These are phyloP conservation scores for Cyberlindnera amylophila DNA, from an alignment of 805 yeast genomes.

Conservation along the genomic window DNA sequence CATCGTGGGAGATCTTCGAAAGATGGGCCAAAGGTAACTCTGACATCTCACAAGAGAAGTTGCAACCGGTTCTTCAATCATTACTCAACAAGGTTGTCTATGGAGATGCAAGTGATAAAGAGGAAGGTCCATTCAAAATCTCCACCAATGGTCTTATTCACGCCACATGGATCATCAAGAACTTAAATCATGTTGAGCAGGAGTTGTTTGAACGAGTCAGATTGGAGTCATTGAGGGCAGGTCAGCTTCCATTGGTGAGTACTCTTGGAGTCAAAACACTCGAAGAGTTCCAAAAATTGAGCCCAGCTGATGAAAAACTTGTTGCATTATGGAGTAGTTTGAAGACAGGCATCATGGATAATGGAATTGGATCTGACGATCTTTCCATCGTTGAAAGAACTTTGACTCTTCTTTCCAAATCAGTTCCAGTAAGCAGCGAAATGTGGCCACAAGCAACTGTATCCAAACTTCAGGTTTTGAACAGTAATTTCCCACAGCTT, in stretches of 20 bases:
- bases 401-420: slow-evolving; percentile 5
- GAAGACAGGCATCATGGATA: not conserved
- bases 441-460: slow-evolving; percentile 8
- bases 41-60: slow-evolving; percentile 12
- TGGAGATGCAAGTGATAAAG: slow-evolving; percentile 36
- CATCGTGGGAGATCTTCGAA: slow-evolving; percentile 45
- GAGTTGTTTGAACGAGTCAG: slow-evolving; percentile 17
- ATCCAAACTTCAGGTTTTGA: slow-evolving; percentile 1
- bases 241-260: slow-evolving; percentile 10
- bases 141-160: slow-evolving; percentile 22
- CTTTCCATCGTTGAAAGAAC: slow-evolving; percentile 3
- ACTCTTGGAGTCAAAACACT: slow-evolving; percentile 14
- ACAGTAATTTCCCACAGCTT: slow-evolving; percentile 3
- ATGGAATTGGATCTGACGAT: not conserved
- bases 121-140: slow-evolving; percentile 29
- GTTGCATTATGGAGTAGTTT: slow-evolving; percentile 8
- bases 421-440: slow-evolving; percentile 1
- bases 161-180: slow-evolving; percentile 24
- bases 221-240: slow-evolving; percentile 6
- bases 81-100: slow-evolving; percentile 35
- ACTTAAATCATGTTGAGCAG: slow-evolving; percentile 14
- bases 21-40: slow-evolving; percentile 20
- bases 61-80: slow-evolving; percentile 25
- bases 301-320: slow-evolving; percentile 10
- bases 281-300: slow-evolving; percentile 5